Conservation (phyloP, 2,329 filamentous ascomycete genomes). For the Alternaria ventricosa region DNA sequence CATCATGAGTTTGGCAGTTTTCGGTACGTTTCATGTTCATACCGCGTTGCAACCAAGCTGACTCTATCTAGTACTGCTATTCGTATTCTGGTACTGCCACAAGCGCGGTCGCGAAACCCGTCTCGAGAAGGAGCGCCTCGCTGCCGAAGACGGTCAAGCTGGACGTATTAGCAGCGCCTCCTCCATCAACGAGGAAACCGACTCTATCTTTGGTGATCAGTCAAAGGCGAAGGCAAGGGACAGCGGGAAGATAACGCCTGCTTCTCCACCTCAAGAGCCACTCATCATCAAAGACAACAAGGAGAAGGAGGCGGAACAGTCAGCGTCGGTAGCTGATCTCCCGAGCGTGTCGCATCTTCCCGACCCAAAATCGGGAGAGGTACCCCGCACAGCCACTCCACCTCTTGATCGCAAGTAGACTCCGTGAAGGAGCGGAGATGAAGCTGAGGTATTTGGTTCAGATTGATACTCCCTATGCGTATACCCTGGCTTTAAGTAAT, state of each 20-base stretch:
- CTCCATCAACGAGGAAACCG: conserved; percentile 37
- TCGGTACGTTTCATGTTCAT: conserved; percentile 70
- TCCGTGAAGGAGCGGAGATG: neutral
- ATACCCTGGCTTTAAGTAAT: conserved; percentile 19
- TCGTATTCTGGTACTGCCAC: conserved; percentile 97
- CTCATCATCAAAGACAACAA: conserved; percentile 38
- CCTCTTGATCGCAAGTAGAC: conserved; percentile 18
- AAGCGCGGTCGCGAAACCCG: conserved; percentile 89
- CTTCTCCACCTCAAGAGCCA: conserved; percentile 24
- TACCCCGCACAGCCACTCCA: conserved; percentile 18
- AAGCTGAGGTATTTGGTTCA: conserved; percentile 14
- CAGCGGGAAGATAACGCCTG: conserved; percentile 17
- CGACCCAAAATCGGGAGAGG: conserved; percentile 33
- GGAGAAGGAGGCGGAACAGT: conserved; percentile 25
- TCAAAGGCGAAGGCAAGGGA: conserved; percentile 25
- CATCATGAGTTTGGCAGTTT: conserved; percentile 86
- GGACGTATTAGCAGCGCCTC: conserved; percentile 38
- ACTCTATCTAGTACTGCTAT: conserved; percentile 70
- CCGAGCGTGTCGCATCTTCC: conserved; percentile 47
- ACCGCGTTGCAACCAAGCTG: conserved; percentile 14
- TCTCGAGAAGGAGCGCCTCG: conserved; percentile 66
- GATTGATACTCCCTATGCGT: conserved; percentile 21
- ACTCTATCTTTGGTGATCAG: conserved; percentile 34
- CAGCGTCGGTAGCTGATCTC: conserved; percentile 40
- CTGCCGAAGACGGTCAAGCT: conserved; percentile 38